Evolutionary conservation across 1,284 basidiomycete genomes (phyloP), one percentile per base, ranked within the genome.

Genomic region (Irpex sp.): DNA sequence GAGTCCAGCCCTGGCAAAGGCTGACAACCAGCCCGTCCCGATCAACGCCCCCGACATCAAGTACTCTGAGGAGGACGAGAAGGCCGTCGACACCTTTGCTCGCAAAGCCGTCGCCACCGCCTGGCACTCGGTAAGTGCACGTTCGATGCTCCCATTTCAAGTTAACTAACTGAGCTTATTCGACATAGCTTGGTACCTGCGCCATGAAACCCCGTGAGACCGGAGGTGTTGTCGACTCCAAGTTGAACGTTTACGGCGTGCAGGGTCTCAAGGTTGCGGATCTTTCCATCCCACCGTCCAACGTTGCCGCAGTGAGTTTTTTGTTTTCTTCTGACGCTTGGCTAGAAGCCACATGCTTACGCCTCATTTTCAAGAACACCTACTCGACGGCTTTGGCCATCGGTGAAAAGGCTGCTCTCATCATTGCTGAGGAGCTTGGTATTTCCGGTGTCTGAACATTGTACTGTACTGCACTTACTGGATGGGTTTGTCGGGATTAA

Each of bases 191-290:
- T 36, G 86, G 85, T 15, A 90, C 88, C 0, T 89, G 87, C 65
- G 81, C 84, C 0, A 90, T 90, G 88, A 88, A 85, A 69, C 77
- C 83, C 0, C 78, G 81, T 26, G 78, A 80, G 13, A 63, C 77
- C 58, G 79, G 80, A 3, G 89, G 88, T 11, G 88, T 89, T 0
- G 86, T 90, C 5, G 85, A 90, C 66, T 64, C 80, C 3, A 77
- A 75, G 2, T 71, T 91, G 54, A 85, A 86, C 68, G 87, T 90
- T 1, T 88, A 90, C 67, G 88, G 87, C 5, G 78, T 85, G 0
- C 66, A 75, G 55, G 76, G 79, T 19, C 74, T 91, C 57, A 90
- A 90, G 73, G 78, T 90, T 26, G 84, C 82, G 57, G 76, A 58
- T 43, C 21, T 58, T 13, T 58, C 56, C 37, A 46, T 58, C 33